Evolutionary conservation across 2,329 filamentous ascomycete genomes (phyloP), one percentile per base, ranked within the genome.

Genomic region (Alternaria viburni): DNA sequence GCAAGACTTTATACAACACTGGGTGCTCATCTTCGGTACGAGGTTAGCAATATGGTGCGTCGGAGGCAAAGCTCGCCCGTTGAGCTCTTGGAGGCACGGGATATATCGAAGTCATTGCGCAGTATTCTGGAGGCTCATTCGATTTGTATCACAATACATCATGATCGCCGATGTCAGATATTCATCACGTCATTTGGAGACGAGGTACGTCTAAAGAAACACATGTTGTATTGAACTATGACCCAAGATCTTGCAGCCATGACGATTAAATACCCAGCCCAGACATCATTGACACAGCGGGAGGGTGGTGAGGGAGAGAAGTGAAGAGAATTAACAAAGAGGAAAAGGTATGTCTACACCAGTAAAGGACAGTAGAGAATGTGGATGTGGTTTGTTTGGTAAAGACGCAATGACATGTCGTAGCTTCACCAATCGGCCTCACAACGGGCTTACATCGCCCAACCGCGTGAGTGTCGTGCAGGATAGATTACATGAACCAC

Each of bases 401-500:
- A 23, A 41, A 52, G 49, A 52, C 36, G 28, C 30, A 25, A 41
- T 17, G 9, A 25, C 49, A 25, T n/a, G 13, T 23, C 30, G 19
- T 41, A 36, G 19, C 49, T 41, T 52, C 49, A 36, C 28, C 19
- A 8, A 17, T 36, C 10, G 13, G 19, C 32, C 17, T 32, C 17
- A 25, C 3, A 36, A 54, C 19, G 8, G n/a, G 7, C 36, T 10
- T 25, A 17, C 7, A 17, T 11, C 23, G 19, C 49, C 28, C 8
- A n/a, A 41, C 23, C 19, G 13, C 1, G 32, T 25, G 28, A 6
- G 15, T 52, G 19, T 19, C 36, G 36, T 41, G 36, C 36, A 17
- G 36, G 17, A 17, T 11, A n/a, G 19, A 25, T 59, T 30, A 67
- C 55, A 67, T 28, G 17, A 65, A 67, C 65, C 65, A 67, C 59